Evolutionary conservation across 2,329 filamentous ascomycete species (phyloP).

Genomic region (Stagonosporopsis vannaccii): DNA sequence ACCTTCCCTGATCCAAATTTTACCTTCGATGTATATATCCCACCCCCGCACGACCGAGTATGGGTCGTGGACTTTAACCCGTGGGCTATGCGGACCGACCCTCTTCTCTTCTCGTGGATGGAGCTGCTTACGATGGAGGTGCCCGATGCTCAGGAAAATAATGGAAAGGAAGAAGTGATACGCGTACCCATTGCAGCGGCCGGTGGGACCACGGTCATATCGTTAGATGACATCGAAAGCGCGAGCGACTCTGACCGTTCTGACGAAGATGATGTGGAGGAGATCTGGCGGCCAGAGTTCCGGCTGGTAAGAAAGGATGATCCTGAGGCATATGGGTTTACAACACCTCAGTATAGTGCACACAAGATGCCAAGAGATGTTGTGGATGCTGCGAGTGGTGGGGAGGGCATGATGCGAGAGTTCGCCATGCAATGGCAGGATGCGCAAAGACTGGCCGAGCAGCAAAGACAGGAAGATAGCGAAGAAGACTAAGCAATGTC

Average conservation of each 20-base stretch:
- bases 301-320: slow-evolving; percentile 84
- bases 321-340: slow-evolving; percentile 86
- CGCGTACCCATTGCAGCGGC: slow-evolving; percentile 23
- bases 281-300: slow-evolving; percentile 74
- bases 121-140: slow-evolving; percentile 80
- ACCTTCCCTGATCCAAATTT: slow-evolving; percentile 87
- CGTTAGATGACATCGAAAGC: slow-evolving; percentile 7
- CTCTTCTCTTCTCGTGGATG: slow-evolving; percentile 86
- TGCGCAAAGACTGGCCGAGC: slow-evolving; percentile 51
- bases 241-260: slow-evolving; percentile 33
- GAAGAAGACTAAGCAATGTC: slow-evolving; percentile 38
- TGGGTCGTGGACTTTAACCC: slow-evolving; percentile 95
- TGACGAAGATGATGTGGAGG: slow-evolving; percentile 60
- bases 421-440: slow-evolving; percentile 60
- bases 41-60: slow-evolving; percentile 74
- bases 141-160: slow-evolving; percentile 40
- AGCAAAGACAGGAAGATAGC: slow-evolving; percentile 50
- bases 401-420: slow-evolving; percentile 78
- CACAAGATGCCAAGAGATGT: slow-evolving; percentile 96
- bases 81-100: slow-evolving; percentile 89
- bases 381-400: slow-evolving; percentile 69
- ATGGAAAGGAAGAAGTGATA: slow-evolving; percentile 38
- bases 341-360: slow-evolving; percentile 86
- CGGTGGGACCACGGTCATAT: slow-evolving; percentile 4
- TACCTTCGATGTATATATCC: slow-evolving; percentile 91